Evolutionary conservation across 2,329 filamentous ascomycete genomes (phyloP).

Genomic region (Venturia effusa): DNA sequence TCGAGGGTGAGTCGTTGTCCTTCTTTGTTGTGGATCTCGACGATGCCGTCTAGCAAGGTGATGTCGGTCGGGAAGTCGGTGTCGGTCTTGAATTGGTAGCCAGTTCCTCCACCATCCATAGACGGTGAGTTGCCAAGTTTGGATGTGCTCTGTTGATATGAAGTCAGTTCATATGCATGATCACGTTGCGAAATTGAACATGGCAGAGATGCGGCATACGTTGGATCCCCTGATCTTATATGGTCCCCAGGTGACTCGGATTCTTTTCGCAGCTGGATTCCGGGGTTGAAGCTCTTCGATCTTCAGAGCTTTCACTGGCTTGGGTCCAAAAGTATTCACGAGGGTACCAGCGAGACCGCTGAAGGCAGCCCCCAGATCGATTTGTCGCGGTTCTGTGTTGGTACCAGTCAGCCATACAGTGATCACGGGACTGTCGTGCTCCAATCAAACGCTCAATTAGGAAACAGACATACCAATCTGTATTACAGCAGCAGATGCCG

Average conservation of each 20-base stretch:
- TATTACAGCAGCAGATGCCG: background rate
- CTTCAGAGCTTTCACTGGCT: slow-evolving; percentile 1
- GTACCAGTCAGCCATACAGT: background rate
- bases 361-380: background rate
- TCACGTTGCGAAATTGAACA: background rate
- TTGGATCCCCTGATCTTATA: background rate
- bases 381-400: background rate
- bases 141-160: slow-evolving; percentile 2
- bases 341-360: background rate
- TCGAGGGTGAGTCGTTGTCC: slow-evolving; percentile 3
- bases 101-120: slow-evolving; percentile 8
- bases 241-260: slow-evolving; percentile 8
- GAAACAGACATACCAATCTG: background rate
- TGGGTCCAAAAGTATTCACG: background rate
- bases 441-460: too few relatives aligned
- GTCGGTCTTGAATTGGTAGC: background rate
- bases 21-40: slow-evolving; percentile 3
- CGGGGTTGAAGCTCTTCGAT: slow-evolving; percentile 1
- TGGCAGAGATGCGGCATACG: background rate
- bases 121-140: slow-evolving; percentile 5
- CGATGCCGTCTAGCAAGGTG: slow-evolving; percentile 7
- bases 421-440: background rate
- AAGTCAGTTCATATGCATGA: background rate
- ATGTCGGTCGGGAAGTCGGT: slow-evolving; percentile 5
- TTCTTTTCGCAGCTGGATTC: slow-evolving; percentile 1